Base-by-base conservation (phyloP, 257 asterid species). In the Ilex asprella region DNA sequence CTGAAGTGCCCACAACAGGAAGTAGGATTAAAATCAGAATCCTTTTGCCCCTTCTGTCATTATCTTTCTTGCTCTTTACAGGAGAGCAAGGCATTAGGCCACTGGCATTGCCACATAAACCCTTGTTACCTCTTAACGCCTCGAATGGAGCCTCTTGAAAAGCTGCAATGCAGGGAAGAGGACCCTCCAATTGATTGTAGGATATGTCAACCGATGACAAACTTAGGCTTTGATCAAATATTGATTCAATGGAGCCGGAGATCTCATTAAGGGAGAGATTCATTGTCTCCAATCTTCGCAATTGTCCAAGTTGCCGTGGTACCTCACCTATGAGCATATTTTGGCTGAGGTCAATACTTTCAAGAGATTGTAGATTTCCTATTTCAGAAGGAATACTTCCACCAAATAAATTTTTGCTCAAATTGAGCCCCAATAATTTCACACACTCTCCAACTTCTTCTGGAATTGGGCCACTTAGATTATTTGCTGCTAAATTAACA, bases 171-270 rank as follows among this genome's bases (percentile, higher is more conserved):
- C 60, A 10, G 0, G 82, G 87, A 41, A 79, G 53, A 32, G 81
- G 70, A 32, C 86, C 82, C 12, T 67, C 79, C 27, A 82, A 65
- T 54, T 74, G 62, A 74, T 80, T 80, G 68, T 63, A 57, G 2
- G 81, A 80, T 56, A 80, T 55, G 60, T 80, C 66, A 6, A 80
- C 52, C 5, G 58, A 56, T 14, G 51, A 35, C 50, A 68, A 64
- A 31, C 60, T 55, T 2, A 67, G 10, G 29, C 43, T 73, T 39
- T 29, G 62, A 63, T 9, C 41, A 63, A 56, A 73, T 2, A 7
- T 2, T 6, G 14, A 3, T 4, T 27, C 29, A 6, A 53, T n/a
- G 5, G 30, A 2, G 31, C 87, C 87, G 6, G 79, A 72, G 43
- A 82, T 30, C 49, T 72, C 35, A 61, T 81, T 81, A 6, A 61